Evolutionary conservation across 2,329 filamentous ascomycete genomes (phyloP), one percentile per base, ranked within the genome.

Genomic region (Trichothecium sympodiale): DNA sequence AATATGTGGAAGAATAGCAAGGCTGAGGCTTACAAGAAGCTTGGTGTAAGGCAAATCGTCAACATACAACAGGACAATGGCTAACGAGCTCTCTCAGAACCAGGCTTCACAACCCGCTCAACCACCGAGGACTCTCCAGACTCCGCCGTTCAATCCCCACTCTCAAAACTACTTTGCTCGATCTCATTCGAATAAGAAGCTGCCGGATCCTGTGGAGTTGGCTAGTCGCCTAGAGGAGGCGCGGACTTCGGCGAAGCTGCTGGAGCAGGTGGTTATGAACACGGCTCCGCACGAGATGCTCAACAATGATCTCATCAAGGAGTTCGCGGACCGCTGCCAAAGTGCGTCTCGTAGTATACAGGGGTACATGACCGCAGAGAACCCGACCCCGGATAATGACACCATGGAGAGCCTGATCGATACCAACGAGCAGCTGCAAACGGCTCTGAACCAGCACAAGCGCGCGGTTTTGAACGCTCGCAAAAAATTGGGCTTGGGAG

Each of bases 371-470:
- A 69, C 78, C 29, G 75, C 79, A 32, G 78, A 82, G 38, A 74
- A 85, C 52, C 88, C 89, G 0, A 55, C 74, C 1, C 88, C 89
- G 0, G 91, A 96, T 56, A 89, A 94, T 50, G 82, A 94, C 46
- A 96, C 89, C 1, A 86, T 96, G 73, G 78, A 91, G 53, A 88
- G 78, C 12, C 65, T 98, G 42, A 94, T 98, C 50, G 87, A 95
- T 57, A 91, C 86, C 12, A 94, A 94, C 54, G 91, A 96, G 57
- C 83, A 89, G 53, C 67, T 98, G 20, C 83, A 85, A 41, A 75
- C 83, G 31, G 80, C 88, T 0, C 68, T 89, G 29, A 91, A 78
- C 43, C 79, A 86, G 52, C 85, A 95, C 56, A 85, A 94, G 57
- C 77, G 87, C 37, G 81, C 86, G 8, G 64, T 93, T 29, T 60